Base-by-base conservation (phyloP, 2,329 filamentous ascomycete species). In the Colletotrichum cuscutae region DNA sequence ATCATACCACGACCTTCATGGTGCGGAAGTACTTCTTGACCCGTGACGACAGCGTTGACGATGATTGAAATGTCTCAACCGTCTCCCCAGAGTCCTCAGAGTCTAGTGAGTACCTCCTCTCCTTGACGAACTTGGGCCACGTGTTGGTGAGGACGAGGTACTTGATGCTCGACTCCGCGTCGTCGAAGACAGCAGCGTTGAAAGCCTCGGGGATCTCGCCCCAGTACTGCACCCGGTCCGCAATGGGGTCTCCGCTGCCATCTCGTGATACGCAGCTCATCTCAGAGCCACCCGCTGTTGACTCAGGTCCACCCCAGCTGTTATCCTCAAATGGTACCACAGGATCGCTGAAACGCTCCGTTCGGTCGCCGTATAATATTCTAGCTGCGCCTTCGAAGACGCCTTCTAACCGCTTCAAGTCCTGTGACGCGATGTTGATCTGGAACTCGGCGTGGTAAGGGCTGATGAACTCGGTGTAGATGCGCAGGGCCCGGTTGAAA, bases 381-480 rank as follows among this genome's bases (percentile, higher is more conserved):
- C 86, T 77, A 65, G 89, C 87, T 0, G 89, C 86, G 4, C 79
- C 77, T 74, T 89, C 88, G 75, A 93, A 93, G 22, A 92, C 81
- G 3, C 76, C 77, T 54, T 91, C 86, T 1, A 93, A 85, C 42
- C 84, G 83, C 72, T 84, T 84, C 65, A 89, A 86, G 53, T 91
- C 86, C 22, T 84, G 80, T 2, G 87, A 89, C 2, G 90, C 89
- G 42, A 93, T 85, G 78, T 93, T 93, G 81, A 93, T 86, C 56
- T 90, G 90, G 75, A 93, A 93, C 71, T 90, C 88, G 70, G 92
- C 91, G 65, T 90, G 89, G 9, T 85, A 84, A 3, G 87, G 84
- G 76, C 89, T 89, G 80, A 93, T 86, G 77, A 91, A 91, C 58
- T 87, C 86, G 61, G 84, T 84, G 78, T 92, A 93, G 77, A 93